Evolutionary conservation across 2,329 filamentous ascomycete species (phyloP).

Genomic region (Nectriaceae sp.): DNA sequence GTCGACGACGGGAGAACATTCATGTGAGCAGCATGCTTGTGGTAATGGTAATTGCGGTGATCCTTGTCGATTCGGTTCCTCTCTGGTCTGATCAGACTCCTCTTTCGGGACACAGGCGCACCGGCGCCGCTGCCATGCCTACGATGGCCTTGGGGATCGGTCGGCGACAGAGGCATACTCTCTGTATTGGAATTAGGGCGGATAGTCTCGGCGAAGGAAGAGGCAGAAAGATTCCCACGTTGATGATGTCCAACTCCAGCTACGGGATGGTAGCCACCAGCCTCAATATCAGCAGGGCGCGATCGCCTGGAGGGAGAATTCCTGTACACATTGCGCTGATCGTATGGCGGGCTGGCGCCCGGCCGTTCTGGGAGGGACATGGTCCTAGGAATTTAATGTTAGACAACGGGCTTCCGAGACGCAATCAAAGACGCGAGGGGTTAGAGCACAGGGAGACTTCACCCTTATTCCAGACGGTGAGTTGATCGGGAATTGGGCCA

Average conservation of each 20-base stretch:
- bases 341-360: slow-evolving; percentile 60
- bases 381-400: slow-evolving; percentile 36
- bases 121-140: slow-evolving; percentile 29
- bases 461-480: slow-evolving; percentile 13
- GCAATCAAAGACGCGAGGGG: slow-evolving; percentile 4
- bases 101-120: slow-evolving; percentile 64
- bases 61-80: slow-evolving; percentile 80
- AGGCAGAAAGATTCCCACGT: slow-evolving; percentile 55
- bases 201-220: slow-evolving; percentile 61
- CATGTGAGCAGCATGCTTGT: slow-evolving; percentile 94
- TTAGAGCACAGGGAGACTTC: slow-evolving; percentile 13
- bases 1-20: slow-evolving; percentile 86
- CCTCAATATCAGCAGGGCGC: slow-evolving; percentile 70
- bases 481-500: slow-evolving; percentile 10
- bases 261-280: slow-evolving; percentile 54
- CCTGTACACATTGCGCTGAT: slow-evolving; percentile 65
- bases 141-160: slow-evolving; percentile 35
- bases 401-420: slow-evolving; percentile 13
- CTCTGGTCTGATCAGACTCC: slow-evolving; percentile 87
- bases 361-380: slow-evolving; percentile 69
- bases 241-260: slow-evolving; percentile 46
- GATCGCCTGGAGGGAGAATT: slow-evolving; percentile 68
- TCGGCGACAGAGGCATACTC: slow-evolving; percentile 54
- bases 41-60: slow-evolving; percentile 95
- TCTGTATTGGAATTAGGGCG: slow-evolving; percentile 59